Percentiles rank a stretch among this genome's conserved stretches.
Evolutionary conservation across 2,329 filamentous ascomycete species (phyloP).

Genomic region (Domatiomyces globalis): DNA sequence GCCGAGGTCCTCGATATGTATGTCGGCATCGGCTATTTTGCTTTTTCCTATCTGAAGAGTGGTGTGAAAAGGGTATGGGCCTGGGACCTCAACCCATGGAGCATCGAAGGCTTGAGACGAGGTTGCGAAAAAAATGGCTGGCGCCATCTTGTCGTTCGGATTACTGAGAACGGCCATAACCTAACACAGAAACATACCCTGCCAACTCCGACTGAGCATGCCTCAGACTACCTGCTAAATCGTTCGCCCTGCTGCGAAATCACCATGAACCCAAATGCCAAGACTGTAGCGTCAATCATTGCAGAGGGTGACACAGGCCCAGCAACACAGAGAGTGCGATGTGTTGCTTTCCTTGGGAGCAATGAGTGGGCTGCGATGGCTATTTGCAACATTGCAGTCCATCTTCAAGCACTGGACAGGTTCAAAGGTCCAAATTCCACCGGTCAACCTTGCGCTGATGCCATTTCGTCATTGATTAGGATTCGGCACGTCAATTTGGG

Average conservation of each 20-base stretch:
- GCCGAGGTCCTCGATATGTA: constrained; percentile 59
- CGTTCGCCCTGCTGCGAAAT: background rate
- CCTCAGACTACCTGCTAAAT: background rate
- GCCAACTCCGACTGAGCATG: too few species aligned
- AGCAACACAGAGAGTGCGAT: constrained; percentile 32
- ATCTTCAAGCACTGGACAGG: background rate
- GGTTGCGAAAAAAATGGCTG: constrained; percentile 60
- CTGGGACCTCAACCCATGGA: constrained; percentile 87
- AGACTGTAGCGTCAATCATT: background rate
- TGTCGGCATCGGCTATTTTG: constrained; percentile 87
- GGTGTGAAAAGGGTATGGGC: constrained; percentile 59
- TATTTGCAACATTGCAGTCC: constrained; percentile 21
- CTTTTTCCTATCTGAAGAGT: constrained; percentile 63
- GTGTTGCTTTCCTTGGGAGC: constrained; percentile 56
- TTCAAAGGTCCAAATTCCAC: background rate
- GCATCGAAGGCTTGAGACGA: constrained; percentile 64
- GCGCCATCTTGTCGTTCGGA: constrained; percentile 41
- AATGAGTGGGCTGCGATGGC: constrained; percentile 42
- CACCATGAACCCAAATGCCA: background rate
- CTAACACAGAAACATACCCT: constrained; percentile 2
- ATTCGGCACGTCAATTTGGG: constrained; percentile 47
- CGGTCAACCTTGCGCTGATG: constrained; percentile 13
- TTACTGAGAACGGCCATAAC: constrained; percentile 25
- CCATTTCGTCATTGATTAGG: constrained; percentile 17
- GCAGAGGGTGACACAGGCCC: background rate